Percentiles rank a stretch among this genome's conserved stretches.
phyloP scores from a whole-genome alignment of 176 grass and related monocot species.

The Bothriochloa decipiens region DNA sequence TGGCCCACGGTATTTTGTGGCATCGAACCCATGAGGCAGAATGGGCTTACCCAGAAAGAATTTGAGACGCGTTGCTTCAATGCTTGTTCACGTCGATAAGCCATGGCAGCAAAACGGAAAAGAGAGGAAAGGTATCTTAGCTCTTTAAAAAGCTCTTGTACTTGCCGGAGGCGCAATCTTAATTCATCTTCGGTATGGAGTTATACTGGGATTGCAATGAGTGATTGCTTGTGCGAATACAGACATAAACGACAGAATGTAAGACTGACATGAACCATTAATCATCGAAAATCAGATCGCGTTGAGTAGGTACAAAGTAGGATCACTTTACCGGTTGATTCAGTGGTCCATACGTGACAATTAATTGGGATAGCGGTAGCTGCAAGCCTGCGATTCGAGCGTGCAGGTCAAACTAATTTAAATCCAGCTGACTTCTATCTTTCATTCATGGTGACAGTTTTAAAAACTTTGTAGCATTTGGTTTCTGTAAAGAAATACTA shows the following conservation, averaged over 20 bases:
- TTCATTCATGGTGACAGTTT: neutral
- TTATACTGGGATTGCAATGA: neutral
- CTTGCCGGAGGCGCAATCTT: neutral
- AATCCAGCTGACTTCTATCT: neutral
- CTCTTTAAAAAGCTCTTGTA: neutral
- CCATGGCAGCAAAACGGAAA: too few species aligned
- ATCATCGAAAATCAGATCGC: neutral
- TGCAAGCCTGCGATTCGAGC: neutral
- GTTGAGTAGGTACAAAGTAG: conserved; percentile 8
- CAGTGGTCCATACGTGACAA: neutral
- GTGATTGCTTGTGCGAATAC: neutral
- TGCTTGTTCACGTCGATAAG: too few species aligned
- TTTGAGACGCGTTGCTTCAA: too few species aligned
- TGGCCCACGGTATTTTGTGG: too few species aligned
- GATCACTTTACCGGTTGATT: conserved; percentile 1
- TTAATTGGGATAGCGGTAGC: neutral
- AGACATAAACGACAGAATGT: conserved; percentile 12
- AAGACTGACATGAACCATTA: conserved; percentile 9
- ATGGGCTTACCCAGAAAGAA: too few species aligned
- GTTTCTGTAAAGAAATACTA: neutral
- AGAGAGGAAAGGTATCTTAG: neutral
- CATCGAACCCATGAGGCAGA: too few species aligned
- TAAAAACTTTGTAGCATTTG: neutral
- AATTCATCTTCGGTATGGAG: conserved; percentile 9
- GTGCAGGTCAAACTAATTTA: neutral